These are phyloP conservation scores for Carex scoparia DNA, from an alignment of 176 grass and related monocot genomes.

Conservation along the genomic window DNA sequence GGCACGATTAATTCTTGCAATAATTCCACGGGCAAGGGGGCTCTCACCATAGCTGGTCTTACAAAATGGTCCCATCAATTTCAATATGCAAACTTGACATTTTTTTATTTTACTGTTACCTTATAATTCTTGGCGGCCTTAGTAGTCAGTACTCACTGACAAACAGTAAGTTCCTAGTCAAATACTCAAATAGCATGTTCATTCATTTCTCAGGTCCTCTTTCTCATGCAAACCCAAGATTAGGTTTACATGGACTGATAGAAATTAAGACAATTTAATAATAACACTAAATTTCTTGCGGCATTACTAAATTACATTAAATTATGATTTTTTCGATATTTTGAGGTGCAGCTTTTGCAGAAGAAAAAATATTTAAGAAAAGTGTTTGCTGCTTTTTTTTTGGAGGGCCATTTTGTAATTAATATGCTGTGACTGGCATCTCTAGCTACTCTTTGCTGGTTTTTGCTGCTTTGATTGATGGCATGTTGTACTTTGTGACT, in stretches of 20 bases:
- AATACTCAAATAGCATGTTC: not conserved
- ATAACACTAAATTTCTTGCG: not conserved
- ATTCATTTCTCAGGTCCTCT: not conserved
- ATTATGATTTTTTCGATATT: not conserved
- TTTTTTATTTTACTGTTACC: not conserved
- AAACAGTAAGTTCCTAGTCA: not conserved
- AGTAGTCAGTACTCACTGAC: not conserved
- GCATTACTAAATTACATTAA: not conserved
- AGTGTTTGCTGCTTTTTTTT: not conserved
- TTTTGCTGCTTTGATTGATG: not conserved
- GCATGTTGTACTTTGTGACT: not conserved
- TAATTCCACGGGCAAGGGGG: not conserved
- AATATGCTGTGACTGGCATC: not conserved
- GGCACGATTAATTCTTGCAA: not conserved
- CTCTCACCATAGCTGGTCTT: slow-evolving; percentile 9
- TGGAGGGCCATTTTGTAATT: not conserved
- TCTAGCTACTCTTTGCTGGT: not conserved
- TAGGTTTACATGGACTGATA: not conserved
- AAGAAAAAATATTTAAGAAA: not conserved
- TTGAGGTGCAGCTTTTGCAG: not conserved
- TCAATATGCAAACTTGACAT: slow-evolving; percentile 8
- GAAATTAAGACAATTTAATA: not conserved
- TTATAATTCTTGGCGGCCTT: not conserved
- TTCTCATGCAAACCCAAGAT: not conserved
- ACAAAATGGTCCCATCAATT: not conserved